phyloP scores from a whole-genome alignment of 768 basidiomycete genomes.

The Mrakia gelida region DNA sequence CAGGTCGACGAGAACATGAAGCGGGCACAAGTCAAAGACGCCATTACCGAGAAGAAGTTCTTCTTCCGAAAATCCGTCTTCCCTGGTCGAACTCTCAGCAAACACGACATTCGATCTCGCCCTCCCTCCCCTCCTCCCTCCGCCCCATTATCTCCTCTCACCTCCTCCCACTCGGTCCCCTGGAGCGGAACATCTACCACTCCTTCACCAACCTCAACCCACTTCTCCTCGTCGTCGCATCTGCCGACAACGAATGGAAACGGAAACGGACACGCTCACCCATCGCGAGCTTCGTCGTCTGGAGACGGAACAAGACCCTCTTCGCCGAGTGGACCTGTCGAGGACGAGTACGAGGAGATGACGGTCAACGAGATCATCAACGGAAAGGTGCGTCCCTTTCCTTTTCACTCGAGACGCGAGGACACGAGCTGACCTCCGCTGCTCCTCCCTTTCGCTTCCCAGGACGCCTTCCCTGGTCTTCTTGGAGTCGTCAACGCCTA shows the following conservation, averaged over 20 bases:
- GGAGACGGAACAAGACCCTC: background rate
- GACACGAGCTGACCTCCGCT: background rate
- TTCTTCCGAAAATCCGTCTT: conserved; percentile 85
- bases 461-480: conserved; percentile 67
- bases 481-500: conserved; percentile 77
- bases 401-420: background rate
- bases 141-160: conserved; percentile 15
- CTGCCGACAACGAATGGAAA: background rate
- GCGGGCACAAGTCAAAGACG: conserved; percentile 78
- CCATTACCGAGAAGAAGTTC: conserved; percentile 68
- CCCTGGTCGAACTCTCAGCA: conserved; percentile 44
- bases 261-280: conserved; percentile 24
- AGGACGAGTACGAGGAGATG: conserved; percentile 89
- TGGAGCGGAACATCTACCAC: background rate
- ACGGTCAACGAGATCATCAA: conserved; percentile 87
- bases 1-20: conserved; percentile 98
- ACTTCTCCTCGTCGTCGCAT: conserved; percentile 14
- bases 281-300: background rate
- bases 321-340: conserved; percentile 30
- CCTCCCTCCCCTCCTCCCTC: conserved; percentile 37
- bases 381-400: conserved; percentile 61
- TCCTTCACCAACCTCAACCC: background rate
- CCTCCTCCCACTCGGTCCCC: conserved; percentile 9
- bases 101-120: conserved; percentile 34
- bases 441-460: conserved; percentile 46